Conservation (phyloP, 768 basidiomycete genomes). For the Udeniomyces megalosporus region DNA sequence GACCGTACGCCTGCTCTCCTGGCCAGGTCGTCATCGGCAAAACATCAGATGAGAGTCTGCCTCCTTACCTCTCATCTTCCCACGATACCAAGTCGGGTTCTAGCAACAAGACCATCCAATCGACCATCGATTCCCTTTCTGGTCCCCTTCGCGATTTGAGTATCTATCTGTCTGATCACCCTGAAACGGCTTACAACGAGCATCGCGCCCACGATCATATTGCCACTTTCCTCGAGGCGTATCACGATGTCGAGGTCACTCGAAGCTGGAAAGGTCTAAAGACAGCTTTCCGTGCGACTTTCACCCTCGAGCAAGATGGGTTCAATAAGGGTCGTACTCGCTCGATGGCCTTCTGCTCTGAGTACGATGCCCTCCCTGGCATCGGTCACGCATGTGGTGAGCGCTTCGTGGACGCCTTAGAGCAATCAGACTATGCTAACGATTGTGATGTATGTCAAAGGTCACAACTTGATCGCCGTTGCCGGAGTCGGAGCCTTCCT, state of each 20-base stretch:
- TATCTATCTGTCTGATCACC: slow-evolving; percentile 9
- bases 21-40: neutral
- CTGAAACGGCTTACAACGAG: slow-evolving; percentile 1
- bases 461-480: slow-evolving; percentile 22
- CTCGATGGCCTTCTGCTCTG: slow-evolving; percentile 20
- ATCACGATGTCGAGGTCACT: slow-evolving; percentile 2
- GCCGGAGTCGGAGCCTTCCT: slow-evolving; percentile 20
- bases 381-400: slow-evolving; percentile 19
- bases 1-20: neutral
- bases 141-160: neutral
- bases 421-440: neutral
- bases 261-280: neutral
- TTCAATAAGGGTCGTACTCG: slow-evolving; percentile 10
- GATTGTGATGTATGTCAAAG: no score
- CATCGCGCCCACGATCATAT: slow-evolving; percentile 3
- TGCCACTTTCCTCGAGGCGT: neutral
- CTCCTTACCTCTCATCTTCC: neutral
- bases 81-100: neutral
- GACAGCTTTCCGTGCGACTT: slow-evolving; percentile 21
- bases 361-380: slow-evolving; percentile 21
- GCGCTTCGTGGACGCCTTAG: neutral
- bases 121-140: neutral
- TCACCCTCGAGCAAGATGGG: slow-evolving; percentile 2
- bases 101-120: neutral
- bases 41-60: neutral